Percentiles rank a stretch among this genome's conserved stretches.
These are phyloP conservation scores for Sarocladium oryzae DNA, from an alignment of 2,329 filamentous ascomycete species.

Conservation along the genomic window DNA sequence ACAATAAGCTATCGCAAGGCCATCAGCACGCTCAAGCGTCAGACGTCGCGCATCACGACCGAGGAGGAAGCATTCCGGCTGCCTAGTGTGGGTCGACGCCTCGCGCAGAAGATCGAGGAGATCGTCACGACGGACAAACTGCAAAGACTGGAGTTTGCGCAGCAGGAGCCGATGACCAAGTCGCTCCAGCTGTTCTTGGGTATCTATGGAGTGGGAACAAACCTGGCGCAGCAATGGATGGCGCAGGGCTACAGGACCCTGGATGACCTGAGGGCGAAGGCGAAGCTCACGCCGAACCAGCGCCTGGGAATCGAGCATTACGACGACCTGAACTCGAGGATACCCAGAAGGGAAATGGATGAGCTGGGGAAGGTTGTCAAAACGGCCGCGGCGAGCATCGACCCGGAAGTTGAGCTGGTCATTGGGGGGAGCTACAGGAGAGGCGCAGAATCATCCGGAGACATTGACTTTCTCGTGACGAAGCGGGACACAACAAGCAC, in stretches of 20 bases:
- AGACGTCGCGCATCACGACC: constrained; percentile 57
- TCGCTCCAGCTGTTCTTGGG: constrained; percentile 64
- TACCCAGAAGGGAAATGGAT: constrained; percentile 70
- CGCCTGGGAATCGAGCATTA: constrained; percentile 72
- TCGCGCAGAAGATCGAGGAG: constrained; percentile 85
- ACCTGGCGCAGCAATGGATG: constrained; percentile 69
- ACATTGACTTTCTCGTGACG: constrained; percentile 82
- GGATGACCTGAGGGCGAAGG: constrained; percentile 58
- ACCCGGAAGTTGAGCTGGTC: constrained; percentile 60
- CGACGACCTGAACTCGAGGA: constrained; percentile 69
- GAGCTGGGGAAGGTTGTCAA: constrained; percentile 61
- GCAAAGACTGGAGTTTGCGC: constrained; percentile 63
- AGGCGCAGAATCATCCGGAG: constrained; percentile 65
- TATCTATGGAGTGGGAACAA: constrained; percentile 71
- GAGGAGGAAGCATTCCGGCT: constrained; percentile 62
- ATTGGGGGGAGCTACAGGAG: constrained; percentile 82
- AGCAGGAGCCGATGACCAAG: constrained; percentile 58
- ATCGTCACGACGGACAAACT: constrained; percentile 71
- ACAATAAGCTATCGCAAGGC: constrained; percentile 69
- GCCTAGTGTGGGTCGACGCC: constrained; percentile 60
- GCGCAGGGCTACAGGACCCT: constrained; percentile 67
- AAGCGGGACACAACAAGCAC: constrained; percentile 49
- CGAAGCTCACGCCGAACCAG: constrained; percentile 62
- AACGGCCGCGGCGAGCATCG: constrained; percentile 50
- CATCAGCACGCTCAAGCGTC: constrained; percentile 64